A percentile compares a stretch with the other conserved stretches of the same genome.
Conservation (phyloP, 1,284 basidiomycete genomes). For the Ceratobasidium sp. region DNA sequence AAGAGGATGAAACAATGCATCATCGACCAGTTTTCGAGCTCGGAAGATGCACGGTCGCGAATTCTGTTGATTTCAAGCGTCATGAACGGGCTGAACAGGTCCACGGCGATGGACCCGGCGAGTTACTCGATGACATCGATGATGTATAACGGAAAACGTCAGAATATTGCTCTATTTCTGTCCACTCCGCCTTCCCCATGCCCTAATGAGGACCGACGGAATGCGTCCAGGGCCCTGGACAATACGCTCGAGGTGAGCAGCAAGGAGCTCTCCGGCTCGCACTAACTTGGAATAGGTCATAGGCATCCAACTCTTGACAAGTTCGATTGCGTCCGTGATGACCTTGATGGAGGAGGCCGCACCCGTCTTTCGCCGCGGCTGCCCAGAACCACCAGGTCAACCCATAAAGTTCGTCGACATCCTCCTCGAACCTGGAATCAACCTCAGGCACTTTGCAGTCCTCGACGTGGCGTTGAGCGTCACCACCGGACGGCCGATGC, state of each 20-base stretch:
- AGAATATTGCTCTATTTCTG: background rate
- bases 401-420: conserved; percentile 6
- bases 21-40: conserved; percentile 9
- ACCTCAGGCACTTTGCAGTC: conserved; percentile 2
- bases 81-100: background rate
- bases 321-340: conserved; percentile 1
- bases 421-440: background rate
- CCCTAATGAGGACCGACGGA: background rate
- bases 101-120: background rate
- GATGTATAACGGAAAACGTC: background rate
- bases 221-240: background rate
- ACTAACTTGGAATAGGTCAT: conserved; percentile 5
- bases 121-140: background rate
- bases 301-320: conserved; percentile 14
- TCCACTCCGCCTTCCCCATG: background rate
- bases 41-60: conserved; percentile 4
- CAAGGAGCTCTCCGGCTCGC: too few species aligned
- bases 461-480: conserved; percentile 17
- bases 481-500: background rate
- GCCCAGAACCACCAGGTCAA: background rate
- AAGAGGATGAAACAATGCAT: conserved; percentile 16
- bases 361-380: conserved; percentile 13
- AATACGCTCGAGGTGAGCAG: background rate
- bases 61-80: conserved; percentile 11
- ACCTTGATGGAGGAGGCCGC: background rate